Evolutionary conservation across 2,329 filamentous ascomycete genomes (phyloP), one percentile per base, ranked within the genome.

Genomic region (Cladosporium sphaerospermum): DNA sequence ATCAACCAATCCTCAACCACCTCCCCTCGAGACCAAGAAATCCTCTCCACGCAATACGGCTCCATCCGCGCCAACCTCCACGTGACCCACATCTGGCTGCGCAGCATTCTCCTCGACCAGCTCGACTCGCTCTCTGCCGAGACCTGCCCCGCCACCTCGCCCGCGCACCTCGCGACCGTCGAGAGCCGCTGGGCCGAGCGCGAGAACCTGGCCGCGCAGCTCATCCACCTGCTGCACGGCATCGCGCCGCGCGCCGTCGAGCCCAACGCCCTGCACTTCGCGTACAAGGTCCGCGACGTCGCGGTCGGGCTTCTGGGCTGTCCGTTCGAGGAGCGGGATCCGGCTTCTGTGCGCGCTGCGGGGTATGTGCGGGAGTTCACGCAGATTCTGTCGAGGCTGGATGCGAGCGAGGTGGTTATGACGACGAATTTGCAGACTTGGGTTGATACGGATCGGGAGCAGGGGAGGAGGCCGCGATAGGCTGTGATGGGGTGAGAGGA

Each of bases 361-460:
- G 51, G 47, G 16, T 53, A 42, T 9, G 51, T 53, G 45, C 28
- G 51, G 11, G 43, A 46, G 28, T 53, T 53, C 8, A 53, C 51
- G 23, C 16, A 34, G 3, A 42, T 53, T 4, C 39, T 53, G 10
- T 46, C 51, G 3, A 42, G 13, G 42, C 28, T 53, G 32, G 51
- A 53, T 9, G 34, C 44, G 11, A 53, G 51, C 51, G 51, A 53
- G 11, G 18, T 40, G 13, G 45, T 53, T 8, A 32, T 44, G 9
- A 53, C 51, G 39, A 53, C 51, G 11, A 53, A 53, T 43, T 37
- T 53, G 13, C 45, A 53, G 19, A 53, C 51, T 7, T 53, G 51
- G 51, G 45, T 53, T 2, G 51, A 53, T 31, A 53, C 51, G 6
- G 51, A 53, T 36, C 51, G 51, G 10, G 51, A 47, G 28, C 34